These are phyloP conservation scores for Rhodotorula paludigena DNA, from an alignment of 768 basidiomycete genomes.

Conservation along the genomic window DNA sequence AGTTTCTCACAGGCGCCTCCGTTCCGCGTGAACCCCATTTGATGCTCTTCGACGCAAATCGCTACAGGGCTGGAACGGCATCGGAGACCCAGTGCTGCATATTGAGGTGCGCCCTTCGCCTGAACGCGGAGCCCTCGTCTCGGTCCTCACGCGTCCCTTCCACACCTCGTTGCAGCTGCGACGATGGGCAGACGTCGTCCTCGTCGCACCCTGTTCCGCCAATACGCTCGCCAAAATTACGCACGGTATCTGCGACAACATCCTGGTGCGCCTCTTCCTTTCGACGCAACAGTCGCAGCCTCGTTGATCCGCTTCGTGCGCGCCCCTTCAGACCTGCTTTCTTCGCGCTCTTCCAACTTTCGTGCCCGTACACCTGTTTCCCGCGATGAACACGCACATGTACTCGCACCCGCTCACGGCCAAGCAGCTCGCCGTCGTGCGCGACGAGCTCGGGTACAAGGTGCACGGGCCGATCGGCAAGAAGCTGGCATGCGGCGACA, in stretches of 20 bases:
- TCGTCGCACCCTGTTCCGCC: conserved; percentile 93
- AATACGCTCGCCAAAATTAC: conserved; percentile 93
- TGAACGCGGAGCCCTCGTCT: too few relatives aligned
- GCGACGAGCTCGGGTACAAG: conserved; percentile 69
- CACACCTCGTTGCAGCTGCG: conserved; percentile 47
- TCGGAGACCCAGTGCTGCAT: conserved; percentile 90
- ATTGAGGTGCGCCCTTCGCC: conserved; percentile 89
- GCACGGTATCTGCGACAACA: conserved; percentile 80
- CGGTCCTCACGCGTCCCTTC: background rate
- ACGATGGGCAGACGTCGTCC: conserved; percentile 87
- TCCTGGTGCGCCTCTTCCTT: conserved; percentile 56
- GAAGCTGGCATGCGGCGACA: conserved; percentile 80
- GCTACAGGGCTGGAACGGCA: conserved; percentile 61
- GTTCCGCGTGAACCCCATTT: too few relatives aligned
- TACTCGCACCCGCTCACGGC: conserved; percentile 87
- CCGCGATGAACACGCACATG: conserved; percentile 99
- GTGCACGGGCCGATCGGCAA: conserved; percentile 86
- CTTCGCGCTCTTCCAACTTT: conserved; percentile 71
- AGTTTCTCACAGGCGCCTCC: conserved; percentile 44
- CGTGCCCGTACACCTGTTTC: conserved; percentile 84
- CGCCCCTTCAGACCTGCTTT: conserved; percentile 53
- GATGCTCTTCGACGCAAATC: too few relatives aligned
- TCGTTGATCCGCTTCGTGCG: background rate
- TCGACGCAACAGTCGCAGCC: background rate
- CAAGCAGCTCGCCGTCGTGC: conserved; percentile 69